Conservation (phyloP, 129 eudicot genomes). For the Helichrysum umbraculigerum region DNA sequence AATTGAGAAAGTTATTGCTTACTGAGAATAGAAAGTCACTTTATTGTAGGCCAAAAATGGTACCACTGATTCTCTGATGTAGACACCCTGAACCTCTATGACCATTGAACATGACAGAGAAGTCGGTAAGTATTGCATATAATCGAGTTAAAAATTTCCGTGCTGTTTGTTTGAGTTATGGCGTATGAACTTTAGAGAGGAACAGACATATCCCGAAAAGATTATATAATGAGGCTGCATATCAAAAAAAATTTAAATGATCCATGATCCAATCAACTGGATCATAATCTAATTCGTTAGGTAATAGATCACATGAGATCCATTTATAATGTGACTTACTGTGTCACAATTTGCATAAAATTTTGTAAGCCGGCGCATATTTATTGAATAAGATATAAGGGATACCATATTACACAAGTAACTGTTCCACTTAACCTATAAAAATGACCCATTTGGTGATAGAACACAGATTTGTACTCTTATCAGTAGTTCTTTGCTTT, state of each 20-base stretch:
- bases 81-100: constrained; percentile 9
- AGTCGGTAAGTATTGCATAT: constrained; percentile 4
- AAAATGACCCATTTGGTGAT: too few species aligned
- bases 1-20: constrained; percentile 18
- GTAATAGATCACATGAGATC: not conserved
- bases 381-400: too few species aligned
- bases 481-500: too few species aligned
- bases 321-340: not conserved
- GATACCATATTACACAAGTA: too few species aligned
- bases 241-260: not conserved
- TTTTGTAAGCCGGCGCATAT: not conserved
- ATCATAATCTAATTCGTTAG: not conserved
- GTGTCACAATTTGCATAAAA: not conserved
- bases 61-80: not conserved
- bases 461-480: too few species aligned
- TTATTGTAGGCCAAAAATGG: constrained; percentile 30
- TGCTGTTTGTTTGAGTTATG: constrained; percentile 3
- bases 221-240: not conserved
- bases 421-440: too few species aligned
- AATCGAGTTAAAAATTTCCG: not conserved
- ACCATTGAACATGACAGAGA: constrained; percentile 21
- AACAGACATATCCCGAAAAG: not conserved
- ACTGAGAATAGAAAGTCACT: constrained; percentile 14
- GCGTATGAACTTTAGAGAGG: not conserved
- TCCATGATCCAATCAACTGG: not conserved